These are phyloP conservation scores for Picea glauca DNA, from an alignment of 75 land plant species.

Conservation along the genomic window DNA sequence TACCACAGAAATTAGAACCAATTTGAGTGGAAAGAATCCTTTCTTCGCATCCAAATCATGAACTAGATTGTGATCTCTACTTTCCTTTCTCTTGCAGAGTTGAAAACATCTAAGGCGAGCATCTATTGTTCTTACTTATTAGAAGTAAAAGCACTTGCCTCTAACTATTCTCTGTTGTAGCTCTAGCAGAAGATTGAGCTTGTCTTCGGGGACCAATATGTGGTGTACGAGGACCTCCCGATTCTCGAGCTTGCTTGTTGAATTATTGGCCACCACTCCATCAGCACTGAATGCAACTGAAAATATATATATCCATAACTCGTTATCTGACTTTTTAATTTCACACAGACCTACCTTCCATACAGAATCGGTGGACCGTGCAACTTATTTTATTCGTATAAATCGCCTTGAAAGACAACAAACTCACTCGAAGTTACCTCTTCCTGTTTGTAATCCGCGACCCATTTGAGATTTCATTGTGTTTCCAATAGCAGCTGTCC, in stretches of 20 bases:
- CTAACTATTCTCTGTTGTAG: slow-evolving; percentile 49
- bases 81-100: neutral
- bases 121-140: neutral
- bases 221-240: slow-evolving; percentile 84
- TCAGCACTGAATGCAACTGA: slow-evolving; percentile 47
- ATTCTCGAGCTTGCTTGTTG: slow-evolving; percentile 18
- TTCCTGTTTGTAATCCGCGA: too few species aligned
- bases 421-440: too few species aligned
- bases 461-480: too few species aligned
- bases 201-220: slow-evolving; percentile 69
- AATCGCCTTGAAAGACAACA: too few species aligned
- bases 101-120: neutral
- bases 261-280: neutral
- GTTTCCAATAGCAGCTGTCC: too few species aligned
- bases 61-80: neutral
- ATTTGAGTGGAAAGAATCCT: neutral
- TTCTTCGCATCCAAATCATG: neutral
- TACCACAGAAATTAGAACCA: too few species aligned
- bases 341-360: too few species aligned
- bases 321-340: too few species aligned
- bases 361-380: too few species aligned
- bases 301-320: too few species aligned
- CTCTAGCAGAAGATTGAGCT: slow-evolving; percentile 56
- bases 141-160: slow-evolving; percentile 33
- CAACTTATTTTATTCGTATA: too few species aligned